phyloP scores from a whole-genome alignment of 1,284 basidiomycete species.

The Violaceomyces palustris region DNA sequence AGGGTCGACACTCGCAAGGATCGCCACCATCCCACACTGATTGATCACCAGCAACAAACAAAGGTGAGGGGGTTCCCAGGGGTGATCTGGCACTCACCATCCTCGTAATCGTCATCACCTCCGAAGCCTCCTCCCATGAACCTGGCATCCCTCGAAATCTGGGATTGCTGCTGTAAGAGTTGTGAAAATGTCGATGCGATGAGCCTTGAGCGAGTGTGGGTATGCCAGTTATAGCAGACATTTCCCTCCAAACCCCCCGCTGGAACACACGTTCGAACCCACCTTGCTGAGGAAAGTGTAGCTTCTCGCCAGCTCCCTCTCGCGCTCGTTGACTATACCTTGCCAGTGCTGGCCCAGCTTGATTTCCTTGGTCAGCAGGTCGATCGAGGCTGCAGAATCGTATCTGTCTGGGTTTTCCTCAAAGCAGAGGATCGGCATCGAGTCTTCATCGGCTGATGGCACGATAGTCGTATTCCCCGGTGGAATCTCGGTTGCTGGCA shows the following conservation, averaged over 20 bases:
- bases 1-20: no score
- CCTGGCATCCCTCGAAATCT: neutral
- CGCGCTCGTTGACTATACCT: conserved; percentile 13
- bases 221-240: conserved; percentile 10
- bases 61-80: no score
- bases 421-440: conserved; percentile 16
- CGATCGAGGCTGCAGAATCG: conserved; percentile 7
- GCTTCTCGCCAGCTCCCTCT: conserved; percentile 19
- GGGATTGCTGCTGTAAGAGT: neutral
- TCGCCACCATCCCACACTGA: no score
- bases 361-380: conserved; percentile 17
- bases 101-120: conserved; percentile 20
- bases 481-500: conserved; percentile 2
- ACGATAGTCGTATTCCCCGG: conserved; percentile 2
- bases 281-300: conserved; percentile 13
- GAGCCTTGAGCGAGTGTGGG: neutral
- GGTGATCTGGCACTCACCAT: conserved; percentile 14
- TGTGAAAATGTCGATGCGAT: neutral
- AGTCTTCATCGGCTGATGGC: neutral
- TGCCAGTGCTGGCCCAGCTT: conserved; percentile 25
- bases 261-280: neutral
- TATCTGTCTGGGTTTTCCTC: conserved; percentile 12
- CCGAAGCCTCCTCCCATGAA: neutral
- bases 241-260: neutral
- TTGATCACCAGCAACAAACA: no score